Evolutionary conservation across 2,329 filamentous ascomycete species (phyloP).

Genomic region (Ceratocystis cacaofunesta): DNA sequence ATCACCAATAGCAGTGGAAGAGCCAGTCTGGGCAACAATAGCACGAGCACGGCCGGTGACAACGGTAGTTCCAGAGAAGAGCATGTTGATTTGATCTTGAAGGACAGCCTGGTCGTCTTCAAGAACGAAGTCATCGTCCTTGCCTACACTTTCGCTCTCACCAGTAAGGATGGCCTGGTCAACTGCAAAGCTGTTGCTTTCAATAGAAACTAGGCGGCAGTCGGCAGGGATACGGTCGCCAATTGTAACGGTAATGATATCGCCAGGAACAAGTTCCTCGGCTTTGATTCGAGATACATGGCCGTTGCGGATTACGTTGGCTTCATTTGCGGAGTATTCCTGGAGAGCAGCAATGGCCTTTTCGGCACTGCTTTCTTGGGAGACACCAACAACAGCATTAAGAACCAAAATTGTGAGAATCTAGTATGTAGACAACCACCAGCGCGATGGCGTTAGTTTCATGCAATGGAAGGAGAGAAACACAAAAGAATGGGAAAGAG

Average conservation of each 20-base stretch:
- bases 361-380: slow-evolving; percentile 95
- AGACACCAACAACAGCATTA: slow-evolving; percentile 93
- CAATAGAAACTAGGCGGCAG: slow-evolving; percentile 74
- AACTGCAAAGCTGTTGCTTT: slow-evolving; percentile 93
- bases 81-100: slow-evolving; percentile 94
- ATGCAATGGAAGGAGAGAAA: not conserved
- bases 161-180: slow-evolving; percentile 96
- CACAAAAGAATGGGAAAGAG: not conserved
- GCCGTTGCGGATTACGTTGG: slow-evolving; percentile 72
- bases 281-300: slow-evolving; percentile 72
- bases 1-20: slow-evolving; percentile 87
- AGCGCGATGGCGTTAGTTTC: not conserved
- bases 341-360: slow-evolving; percentile 96
- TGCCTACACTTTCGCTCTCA: slow-evolving; percentile 92
- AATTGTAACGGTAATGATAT: slow-evolving; percentile 74
- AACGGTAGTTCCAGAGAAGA: slow-evolving; percentile 96
- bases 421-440: slow-evolving; percentile 28
- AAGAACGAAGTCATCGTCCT: slow-evolving; percentile 53
- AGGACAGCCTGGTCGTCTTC: slow-evolving; percentile 75
- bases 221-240: slow-evolving; percentile 91
- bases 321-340: slow-evolving; percentile 97
- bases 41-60: slow-evolving; percentile 87
- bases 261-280: slow-evolving; percentile 92
- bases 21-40: slow-evolving; percentile 77
- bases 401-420: slow-evolving; percentile 94